Base-by-base conservation (phyloP, 1,139 yeast species). In the Hansenula sp. region DNA sequence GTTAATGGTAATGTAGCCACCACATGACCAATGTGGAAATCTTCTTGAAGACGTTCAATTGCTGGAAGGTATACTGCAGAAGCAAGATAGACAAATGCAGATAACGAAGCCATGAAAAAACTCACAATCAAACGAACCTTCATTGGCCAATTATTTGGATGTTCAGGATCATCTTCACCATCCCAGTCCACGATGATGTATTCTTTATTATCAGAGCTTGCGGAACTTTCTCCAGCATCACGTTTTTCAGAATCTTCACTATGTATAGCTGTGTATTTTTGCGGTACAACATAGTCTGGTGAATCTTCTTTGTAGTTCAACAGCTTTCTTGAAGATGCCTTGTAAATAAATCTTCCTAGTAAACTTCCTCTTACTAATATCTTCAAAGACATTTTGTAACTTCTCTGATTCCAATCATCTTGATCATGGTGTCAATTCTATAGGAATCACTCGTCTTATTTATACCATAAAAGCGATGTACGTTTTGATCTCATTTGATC, bases 51-150 rank as follows among this genome's bases (percentile, higher is more conserved):
- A 22, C 64, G 52, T 11, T 57, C 60, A 57, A 69, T 49, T 14
- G 81, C 82, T 0, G 86, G 83, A 1, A 84, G 72, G 50, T 74
- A 77, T 21, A 78, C 72, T 1, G 85, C 78, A 1, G 84, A 69
- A 6, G 79, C 82, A 70, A 77, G 74, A 51, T 80, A 80, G 4
- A 77, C 79, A 5, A 74, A 64, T 4, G 68, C 58, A 2, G 84
- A 76, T 42, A 79, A 62, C 29, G 75, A 42, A 36, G 70, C 66
- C 25, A 75, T 62, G 43, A 69, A 61, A 8, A 68, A 16, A 1
- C 69, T 58, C 32, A 75, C 65, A 19, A 72, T 39, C 0, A 60
- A 38, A 52, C 75, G 77, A 35, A 61, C 60, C 11, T 42, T 29
- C 1, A 55, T 22, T 0, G 77, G 64, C 82, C 84, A 80, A 55